Percentiles rank a stretch among this genome's conserved stretches.
Evolutionary conservation across 2,329 filamentous ascomycete species (phyloP).

Genomic region (Cladosporium sp.): DNA sequence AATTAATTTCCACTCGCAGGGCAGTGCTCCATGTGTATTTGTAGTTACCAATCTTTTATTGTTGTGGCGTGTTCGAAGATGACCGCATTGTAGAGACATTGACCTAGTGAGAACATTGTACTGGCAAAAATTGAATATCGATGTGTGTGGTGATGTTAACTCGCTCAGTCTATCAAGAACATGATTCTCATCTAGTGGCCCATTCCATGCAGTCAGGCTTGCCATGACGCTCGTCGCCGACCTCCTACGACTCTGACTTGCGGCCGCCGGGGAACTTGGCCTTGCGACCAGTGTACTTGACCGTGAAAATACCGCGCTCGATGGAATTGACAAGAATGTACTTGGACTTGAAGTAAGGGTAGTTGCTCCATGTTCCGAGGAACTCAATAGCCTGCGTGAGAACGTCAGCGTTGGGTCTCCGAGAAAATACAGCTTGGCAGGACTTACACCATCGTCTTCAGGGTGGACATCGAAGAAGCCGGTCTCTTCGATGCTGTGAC

Average conservation of each 20-base stretch:
- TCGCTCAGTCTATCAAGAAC: not conserved
- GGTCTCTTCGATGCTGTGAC: slow-evolving; percentile 35
- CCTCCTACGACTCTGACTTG: slow-evolving; percentile 12
- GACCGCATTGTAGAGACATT: too few species aligned
- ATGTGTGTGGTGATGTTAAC: not conserved
- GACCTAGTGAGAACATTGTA: not conserved
- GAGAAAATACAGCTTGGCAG: too few species aligned
- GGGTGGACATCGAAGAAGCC: slow-evolving; percentile 39
- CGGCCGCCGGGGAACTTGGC: slow-evolving; percentile 14
- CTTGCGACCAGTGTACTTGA: slow-evolving; percentile 39
- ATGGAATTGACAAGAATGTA: slow-evolving; percentile 53
- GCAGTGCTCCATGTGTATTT: too few species aligned
- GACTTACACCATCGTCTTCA: slow-evolving; percentile 37
- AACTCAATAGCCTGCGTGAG: slow-evolving; percentile 35
- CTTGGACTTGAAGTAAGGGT: slow-evolving; percentile 41
- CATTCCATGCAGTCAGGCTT: not conserved
- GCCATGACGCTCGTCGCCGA: too few species aligned
- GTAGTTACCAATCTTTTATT: too few species aligned
- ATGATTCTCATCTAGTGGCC: not conserved
- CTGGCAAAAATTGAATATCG: not conserved
- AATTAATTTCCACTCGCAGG: too few species aligned
- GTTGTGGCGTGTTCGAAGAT: too few species aligned
- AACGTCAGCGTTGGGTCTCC: too few species aligned
- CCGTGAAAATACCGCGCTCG: slow-evolving; percentile 44
- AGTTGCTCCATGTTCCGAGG: slow-evolving; percentile 46